Conservation (phyloP, 805 yeast species). For the Yamadazyma tumulicola region DNA sequence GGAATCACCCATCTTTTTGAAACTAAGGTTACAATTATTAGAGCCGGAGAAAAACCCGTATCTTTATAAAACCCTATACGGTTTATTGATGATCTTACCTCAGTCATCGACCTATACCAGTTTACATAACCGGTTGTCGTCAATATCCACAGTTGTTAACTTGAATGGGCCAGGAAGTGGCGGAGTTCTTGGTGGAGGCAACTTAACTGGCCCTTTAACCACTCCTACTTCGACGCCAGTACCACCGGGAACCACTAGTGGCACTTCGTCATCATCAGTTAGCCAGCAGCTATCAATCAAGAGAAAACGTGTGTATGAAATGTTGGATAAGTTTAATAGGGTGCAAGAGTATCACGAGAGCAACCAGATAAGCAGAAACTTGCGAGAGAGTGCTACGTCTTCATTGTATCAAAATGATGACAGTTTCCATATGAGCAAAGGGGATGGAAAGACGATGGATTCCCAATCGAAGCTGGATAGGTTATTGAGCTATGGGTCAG, state of each 20-base stretch:
- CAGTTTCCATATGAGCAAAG: background rate
- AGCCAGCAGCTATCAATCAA: conserved; percentile 32
- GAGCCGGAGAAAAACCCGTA: conserved; percentile 82
- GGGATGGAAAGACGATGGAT: background rate
- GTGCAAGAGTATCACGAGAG: conserved; percentile 34
- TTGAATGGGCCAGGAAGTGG: conserved; percentile 8
- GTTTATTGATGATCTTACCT: conserved; percentile 88
- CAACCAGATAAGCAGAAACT: conserved; percentile 7
- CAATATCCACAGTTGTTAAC: conserved; percentile 45
- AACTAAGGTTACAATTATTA: conserved; percentile 79
- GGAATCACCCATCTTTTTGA: conserved; percentile 90
- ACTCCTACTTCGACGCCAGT: conserved; percentile 21
- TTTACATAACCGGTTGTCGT: conserved; percentile 68
- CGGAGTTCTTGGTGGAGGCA: conserved; percentile 8
- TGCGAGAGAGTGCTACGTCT: conserved; percentile 12
- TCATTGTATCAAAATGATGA: conserved; percentile 11
- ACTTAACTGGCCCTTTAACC: conserved; percentile 7
- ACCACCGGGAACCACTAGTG: conserved; percentile 4
- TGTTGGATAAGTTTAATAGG: conserved; percentile 37
- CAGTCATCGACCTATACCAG: conserved; percentile 89
- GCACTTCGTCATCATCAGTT: conserved; percentile 15
- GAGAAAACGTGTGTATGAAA: conserved; percentile 36
- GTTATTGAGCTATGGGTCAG: conserved; percentile 11
- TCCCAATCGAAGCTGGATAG: conserved; percentile 9
- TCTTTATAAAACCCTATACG: conserved; percentile 83